Evolutionary conservation across 208 protist genomes (phyloP).

Genomic region (Acanthamoeba culbertsoni): DNA sequence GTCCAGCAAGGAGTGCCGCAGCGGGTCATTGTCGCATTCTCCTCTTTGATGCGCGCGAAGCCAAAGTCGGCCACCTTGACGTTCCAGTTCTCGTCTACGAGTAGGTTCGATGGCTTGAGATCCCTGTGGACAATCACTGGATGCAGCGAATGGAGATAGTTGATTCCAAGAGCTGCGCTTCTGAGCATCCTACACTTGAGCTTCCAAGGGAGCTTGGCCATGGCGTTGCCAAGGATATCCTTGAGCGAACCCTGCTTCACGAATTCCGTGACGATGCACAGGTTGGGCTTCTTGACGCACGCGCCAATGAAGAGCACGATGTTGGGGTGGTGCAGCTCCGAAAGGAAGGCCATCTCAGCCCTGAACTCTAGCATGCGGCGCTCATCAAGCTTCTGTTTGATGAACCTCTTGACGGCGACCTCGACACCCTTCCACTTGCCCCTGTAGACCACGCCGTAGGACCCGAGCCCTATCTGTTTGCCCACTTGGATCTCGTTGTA

Average conservation of each 20-base stretch:
- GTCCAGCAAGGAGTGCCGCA: constrained; percentile 56
- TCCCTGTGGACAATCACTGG: constrained; percentile 79
- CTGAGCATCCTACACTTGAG: constrained; percentile 35
- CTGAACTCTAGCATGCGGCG: constrained; percentile 32
- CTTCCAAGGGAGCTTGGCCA: constrained; percentile 62
- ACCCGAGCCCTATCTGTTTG: constrained; percentile 11
- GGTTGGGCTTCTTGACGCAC: constrained; percentile 49
- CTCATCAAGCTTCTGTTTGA: constrained; percentile 57
- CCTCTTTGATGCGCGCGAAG: constrained; percentile 46
- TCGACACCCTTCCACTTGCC: constrained; percentile 58
- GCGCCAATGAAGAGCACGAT: constrained; percentile 59
- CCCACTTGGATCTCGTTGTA: constrained; percentile 30
- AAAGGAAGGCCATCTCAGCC: constrained; percentile 57
- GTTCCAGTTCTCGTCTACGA: constrained; percentile 76
- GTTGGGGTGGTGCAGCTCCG: constrained; percentile 56
- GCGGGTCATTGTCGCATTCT: constrained; percentile 57
- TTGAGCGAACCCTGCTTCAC: constrained; percentile 46
- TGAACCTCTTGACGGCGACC: constrained; percentile 49
- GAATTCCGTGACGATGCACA: constrained; percentile 62
- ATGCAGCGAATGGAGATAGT: constrained; percentile 77
- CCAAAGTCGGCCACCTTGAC: constrained; percentile 72
- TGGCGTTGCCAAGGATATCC: constrained; percentile 11
- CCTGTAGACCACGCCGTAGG: constrained; percentile 39
- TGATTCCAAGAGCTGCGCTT: constrained; percentile 69
- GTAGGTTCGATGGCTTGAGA: constrained; percentile 75